A percentile compares a stretch with the other conserved stretches of the same genome.
These are phyloP conservation scores for Moringa oleifera DNA, from an alignment of 345 rosid species.

Conservation along the genomic window DNA sequence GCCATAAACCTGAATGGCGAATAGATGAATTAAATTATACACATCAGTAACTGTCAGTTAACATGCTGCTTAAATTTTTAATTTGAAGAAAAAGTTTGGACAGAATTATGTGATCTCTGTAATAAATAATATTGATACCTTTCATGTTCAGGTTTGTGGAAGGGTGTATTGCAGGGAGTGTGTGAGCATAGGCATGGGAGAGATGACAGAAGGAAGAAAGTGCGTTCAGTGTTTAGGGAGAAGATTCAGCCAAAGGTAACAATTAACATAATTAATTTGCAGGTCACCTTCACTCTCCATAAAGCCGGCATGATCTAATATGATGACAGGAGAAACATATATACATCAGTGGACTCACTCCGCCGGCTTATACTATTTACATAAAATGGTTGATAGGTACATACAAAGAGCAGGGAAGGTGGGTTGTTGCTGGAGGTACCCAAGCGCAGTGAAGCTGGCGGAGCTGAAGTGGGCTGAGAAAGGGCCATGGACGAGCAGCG, in stretches of 20 bases:
- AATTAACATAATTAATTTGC: too few species aligned
- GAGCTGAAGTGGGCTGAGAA: slow-evolving; percentile 70
- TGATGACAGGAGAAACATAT: too few species aligned
- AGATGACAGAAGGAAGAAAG: slow-evolving; percentile 62
- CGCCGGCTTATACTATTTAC: background rate
- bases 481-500: slow-evolving; percentile 45
- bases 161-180: slow-evolving; percentile 56
- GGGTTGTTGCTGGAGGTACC: slow-evolving; percentile 38
- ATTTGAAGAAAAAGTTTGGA: too few species aligned
- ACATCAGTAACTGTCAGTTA: too few species aligned
- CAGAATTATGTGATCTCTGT: too few species aligned
- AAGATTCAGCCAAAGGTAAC: slow-evolving; percentile 46
- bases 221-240: slow-evolving; percentile 50
- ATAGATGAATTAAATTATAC: too few species aligned
- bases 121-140: background rate
- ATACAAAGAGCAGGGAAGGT: slow-evolving; percentile 45
- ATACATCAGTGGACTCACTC: background rate
- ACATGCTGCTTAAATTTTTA: too few species aligned
- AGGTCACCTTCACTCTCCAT: too few species aligned
- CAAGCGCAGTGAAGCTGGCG: slow-evolving; percentile 37
- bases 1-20: too few species aligned
- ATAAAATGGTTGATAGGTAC: slow-evolving; percentile 30
- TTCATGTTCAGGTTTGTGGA: slow-evolving; percentile 49
- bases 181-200: slow-evolving; percentile 50
- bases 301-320: too few species aligned